These are phyloP conservation scores for Psilocybe subaeruginosa DNA, from an alignment of 768 basidiomycete species.

Conservation along the genomic window DNA sequence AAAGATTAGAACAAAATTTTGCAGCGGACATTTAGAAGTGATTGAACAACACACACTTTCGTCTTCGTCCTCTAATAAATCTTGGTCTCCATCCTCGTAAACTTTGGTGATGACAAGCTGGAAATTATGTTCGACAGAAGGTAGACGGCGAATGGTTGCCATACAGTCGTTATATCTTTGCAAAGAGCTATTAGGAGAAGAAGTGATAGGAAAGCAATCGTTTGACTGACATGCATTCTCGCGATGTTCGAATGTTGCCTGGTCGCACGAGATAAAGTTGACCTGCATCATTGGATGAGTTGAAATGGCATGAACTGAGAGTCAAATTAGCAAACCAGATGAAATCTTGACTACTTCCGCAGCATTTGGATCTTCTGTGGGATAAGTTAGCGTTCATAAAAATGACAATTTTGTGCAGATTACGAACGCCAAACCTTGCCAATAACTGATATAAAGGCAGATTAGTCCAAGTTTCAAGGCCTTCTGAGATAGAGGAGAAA, in stretches of 20 bases:
- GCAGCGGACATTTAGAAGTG: not conserved
- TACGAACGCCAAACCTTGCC: constrained; percentile 94
- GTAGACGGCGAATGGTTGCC: constrained; percentile 87
- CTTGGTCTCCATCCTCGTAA: constrained; percentile 96
- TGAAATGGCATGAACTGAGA: not conserved
- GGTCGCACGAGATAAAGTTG: constrained; percentile 91
- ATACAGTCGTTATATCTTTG: constrained; percentile 93
- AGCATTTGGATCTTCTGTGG: constrained; percentile 88
- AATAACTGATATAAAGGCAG: constrained; percentile 55
- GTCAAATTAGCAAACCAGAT: constrained; percentile 44
- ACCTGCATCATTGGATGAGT: constrained; percentile 35
- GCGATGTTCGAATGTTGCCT: constrained; percentile 85
- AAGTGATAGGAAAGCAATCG: not conserved
- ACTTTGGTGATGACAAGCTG: constrained; percentile 96
- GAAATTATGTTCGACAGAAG: constrained; percentile 76
- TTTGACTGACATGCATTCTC: constrained; percentile 93
- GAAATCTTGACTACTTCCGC: constrained; percentile 95
- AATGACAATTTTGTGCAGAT: constrained; percentile 12
- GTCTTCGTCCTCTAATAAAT: constrained; percentile 92
- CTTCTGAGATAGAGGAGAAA: not conserved
- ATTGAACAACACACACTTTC: constrained; percentile 58
- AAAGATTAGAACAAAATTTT: not conserved
- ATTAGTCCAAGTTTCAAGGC: not conserved
- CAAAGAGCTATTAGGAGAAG: not conserved
- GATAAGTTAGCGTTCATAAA: constrained; percentile 14